A percentile compares a stretch with the other conserved stretches of the same genome.
Evolutionary conservation across 2,329 filamentous ascomycete genomes (phyloP).

Genomic region (Aspergillus costaricaensis): DNA sequence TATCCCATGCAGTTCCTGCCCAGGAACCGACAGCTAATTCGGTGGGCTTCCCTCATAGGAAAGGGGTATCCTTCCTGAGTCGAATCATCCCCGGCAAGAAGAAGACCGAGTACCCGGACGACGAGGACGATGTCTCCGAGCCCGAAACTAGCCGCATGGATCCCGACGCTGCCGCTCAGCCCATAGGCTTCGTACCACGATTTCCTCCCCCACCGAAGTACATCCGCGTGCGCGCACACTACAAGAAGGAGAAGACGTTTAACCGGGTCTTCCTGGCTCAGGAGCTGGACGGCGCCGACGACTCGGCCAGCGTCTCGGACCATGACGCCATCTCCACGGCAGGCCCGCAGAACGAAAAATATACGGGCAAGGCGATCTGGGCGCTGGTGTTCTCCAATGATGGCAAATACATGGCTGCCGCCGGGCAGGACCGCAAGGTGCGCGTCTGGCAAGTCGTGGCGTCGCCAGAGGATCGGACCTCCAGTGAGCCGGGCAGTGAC

Average conservation of each 20-base stretch:
- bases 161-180: conserved; percentile 75
- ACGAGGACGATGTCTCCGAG: conserved; percentile 66
- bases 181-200: conserved; percentile 78
- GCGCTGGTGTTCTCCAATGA: conserved; percentile 90
- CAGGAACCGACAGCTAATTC: not conserved
- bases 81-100: conserved; percentile 78
- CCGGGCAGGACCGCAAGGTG: conserved; percentile 82
- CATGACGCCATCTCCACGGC: conserved; percentile 31
- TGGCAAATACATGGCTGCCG: conserved; percentile 87
- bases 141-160: conserved; percentile 71
- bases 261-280: conserved; percentile 89
- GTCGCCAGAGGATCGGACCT: conserved; percentile 73
- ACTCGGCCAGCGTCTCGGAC: conserved; percentile 29
- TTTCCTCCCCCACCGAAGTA: conserved; percentile 89
- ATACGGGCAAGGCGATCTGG: conserved; percentile 73
- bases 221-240: conserved; percentile 77
- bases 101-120: conserved; percentile 58
- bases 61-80: conserved; percentile 86
- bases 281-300: conserved; percentile 70
- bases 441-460: conserved; percentile 87
- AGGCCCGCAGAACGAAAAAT: conserved; percentile 24
- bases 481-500: conserved; percentile 71
- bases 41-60: conserved; percentile 55
- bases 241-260: conserved; percentile 81
- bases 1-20: not conserved